Evolutionary conservation across 2,329 filamentous ascomycete species (phyloP).

Genomic region (Exophiala alcalophila): DNA sequence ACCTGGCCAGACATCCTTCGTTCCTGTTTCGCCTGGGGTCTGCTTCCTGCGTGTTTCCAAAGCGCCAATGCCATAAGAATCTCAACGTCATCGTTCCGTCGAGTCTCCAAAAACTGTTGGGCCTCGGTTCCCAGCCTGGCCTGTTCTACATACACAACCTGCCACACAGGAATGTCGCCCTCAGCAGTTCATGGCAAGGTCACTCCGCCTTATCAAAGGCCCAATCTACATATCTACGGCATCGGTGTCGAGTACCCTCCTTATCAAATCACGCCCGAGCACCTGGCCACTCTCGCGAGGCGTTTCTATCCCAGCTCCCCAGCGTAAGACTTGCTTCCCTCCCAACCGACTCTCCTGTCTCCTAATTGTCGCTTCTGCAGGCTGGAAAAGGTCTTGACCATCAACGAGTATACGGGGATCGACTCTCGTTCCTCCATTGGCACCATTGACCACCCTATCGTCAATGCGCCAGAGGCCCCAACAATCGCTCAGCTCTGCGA

Average conservation of each 20-base stretch:
- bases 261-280: slow-evolving; percentile 50
- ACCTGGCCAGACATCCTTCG: slow-evolving; percentile 1
- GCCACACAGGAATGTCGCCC: slow-evolving; percentile 30
- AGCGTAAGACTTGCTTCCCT: slow-evolving; percentile 57
- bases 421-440: slow-evolving; percentile 62
- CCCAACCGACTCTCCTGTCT: too few relatives aligned
- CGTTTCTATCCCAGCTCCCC: slow-evolving; percentile 60
- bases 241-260: slow-evolving; percentile 61
- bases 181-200: slow-evolving; percentile 27
- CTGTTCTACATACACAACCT: slow-evolving; percentile 4
- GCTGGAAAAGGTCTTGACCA: slow-evolving; percentile 61
- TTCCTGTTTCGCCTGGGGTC: not conserved
- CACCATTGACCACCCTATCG: slow-evolving; percentile 58
- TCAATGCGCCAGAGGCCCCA: slow-evolving; percentile 49
- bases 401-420: slow-evolving; percentile 65
- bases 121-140: slow-evolving; percentile 3
- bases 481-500: slow-evolving; percentile 33
- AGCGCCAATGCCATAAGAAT: slow-evolving; percentile 11
- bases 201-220: slow-evolving; percentile 37
- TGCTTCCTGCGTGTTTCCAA: slow-evolving; percentile 20
- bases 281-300: slow-evolving; percentile 53
- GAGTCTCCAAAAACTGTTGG: slow-evolving; percentile 15
- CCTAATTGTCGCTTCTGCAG: slow-evolving; percentile 37
- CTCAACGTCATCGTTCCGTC: slow-evolving; percentile 8
- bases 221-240: slow-evolving; percentile 56